Percentiles rank a stretch among this genome's conserved stretches.
These are phyloP conservation scores for Backusella psychrophila DNA, from an alignment of 192 early-diverging fungal genomes.

Conservation along the genomic window DNA sequence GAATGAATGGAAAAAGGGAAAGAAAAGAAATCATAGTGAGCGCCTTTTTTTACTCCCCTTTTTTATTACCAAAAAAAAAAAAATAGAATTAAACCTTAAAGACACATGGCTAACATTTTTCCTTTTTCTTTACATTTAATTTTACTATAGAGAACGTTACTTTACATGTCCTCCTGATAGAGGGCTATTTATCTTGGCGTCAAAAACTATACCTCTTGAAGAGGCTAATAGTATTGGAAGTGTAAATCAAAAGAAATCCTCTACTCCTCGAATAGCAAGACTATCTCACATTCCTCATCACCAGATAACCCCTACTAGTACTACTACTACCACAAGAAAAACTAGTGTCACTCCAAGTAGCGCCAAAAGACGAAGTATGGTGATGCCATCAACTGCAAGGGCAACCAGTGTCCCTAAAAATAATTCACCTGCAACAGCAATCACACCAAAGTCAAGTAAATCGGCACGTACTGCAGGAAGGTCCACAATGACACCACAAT, in stretches of 20 bases:
- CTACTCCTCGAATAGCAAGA: neutral
- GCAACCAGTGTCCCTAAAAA: conserved; percentile 3
- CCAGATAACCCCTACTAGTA: neutral
- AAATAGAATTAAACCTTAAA: neutral
- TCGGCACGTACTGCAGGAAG: neutral
- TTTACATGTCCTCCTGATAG: conserved; percentile 26
- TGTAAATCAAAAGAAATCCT: neutral
- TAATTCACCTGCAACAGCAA: neutral
- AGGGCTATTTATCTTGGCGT: conserved; percentile 28
- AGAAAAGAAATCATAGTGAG: neutral
- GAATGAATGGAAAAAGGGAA: neutral
- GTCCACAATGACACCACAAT: neutral
- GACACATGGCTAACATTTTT: neutral
- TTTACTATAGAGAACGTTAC: conserved; percentile 21
- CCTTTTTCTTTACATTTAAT: neutral
- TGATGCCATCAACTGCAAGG: conserved; percentile 2
- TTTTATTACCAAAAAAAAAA: neutral
- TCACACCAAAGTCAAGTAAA: conserved; percentile 1
- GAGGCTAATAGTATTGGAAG: neutral
- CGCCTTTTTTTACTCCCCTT: neutral
- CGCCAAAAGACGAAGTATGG: neutral
- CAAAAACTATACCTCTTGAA: conserved; percentile 17
- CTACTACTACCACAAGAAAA: neutral
- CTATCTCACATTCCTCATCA: neutral
- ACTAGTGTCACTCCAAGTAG: neutral